Conservation (phyloP, 1,284 basidiomycete genomes). For the Ceratobasidium sp. region DNA sequence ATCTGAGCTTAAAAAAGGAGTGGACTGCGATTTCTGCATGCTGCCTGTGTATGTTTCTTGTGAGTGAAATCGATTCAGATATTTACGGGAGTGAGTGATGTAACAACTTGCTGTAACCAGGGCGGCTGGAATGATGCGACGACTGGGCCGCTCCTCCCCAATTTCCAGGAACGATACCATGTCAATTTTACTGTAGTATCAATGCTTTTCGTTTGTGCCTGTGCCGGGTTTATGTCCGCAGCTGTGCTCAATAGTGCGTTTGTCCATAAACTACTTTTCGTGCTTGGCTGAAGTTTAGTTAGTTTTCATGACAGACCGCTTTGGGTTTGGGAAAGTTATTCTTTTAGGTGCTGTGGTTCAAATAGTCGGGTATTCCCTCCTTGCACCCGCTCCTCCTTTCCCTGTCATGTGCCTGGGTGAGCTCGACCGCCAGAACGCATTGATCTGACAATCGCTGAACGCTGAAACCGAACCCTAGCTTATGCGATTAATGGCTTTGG, state of each 20-base stretch:
- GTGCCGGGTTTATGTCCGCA: conserved; percentile 53
- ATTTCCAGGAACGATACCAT: conserved; percentile 68
- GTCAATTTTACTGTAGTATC: conserved; percentile 64
- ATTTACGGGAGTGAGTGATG: background rate
- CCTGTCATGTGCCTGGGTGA: conserved; percentile 60
- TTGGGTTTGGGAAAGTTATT: conserved; percentile 43
- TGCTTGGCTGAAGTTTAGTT: background rate
- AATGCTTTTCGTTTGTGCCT: conserved; percentile 64
- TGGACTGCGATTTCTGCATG: conserved; percentile 36
- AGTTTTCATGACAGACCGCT: conserved; percentile 42
- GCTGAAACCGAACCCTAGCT: conserved; percentile 46
- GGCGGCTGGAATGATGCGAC: conserved; percentile 73
- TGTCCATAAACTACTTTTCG: background rate
- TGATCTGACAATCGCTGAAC: conserved; percentile 60
- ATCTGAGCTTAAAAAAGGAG: conserved; percentile 25
- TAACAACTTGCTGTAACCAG: background rate
- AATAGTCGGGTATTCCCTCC: conserved; percentile 66
- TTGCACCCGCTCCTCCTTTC: conserved; percentile 73
- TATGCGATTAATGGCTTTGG: conserved; percentile 75
- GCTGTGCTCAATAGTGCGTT: background rate
- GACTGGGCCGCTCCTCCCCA: conserved; percentile 68
- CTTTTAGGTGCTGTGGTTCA: conserved; percentile 52
- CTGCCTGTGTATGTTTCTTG: conserved; percentile 40
- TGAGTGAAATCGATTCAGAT: background rate
- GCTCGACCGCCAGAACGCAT: background rate